Evolutionary conservation across 331 rosid genomes (phyloP).

Genomic region (Spiraea crenata): DNA sequence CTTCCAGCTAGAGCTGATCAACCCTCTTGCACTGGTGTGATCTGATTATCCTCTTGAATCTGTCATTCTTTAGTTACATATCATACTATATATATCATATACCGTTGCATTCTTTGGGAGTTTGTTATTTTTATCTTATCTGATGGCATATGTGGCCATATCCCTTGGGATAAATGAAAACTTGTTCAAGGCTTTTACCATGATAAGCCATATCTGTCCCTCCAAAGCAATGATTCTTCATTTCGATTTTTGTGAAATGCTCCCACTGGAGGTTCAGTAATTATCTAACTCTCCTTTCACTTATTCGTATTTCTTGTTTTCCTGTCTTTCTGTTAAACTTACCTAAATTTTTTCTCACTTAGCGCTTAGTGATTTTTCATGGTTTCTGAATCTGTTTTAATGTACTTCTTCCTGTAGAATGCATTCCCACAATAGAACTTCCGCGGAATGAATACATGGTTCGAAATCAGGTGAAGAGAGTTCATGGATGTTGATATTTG

Average conservation of each 20-base stretch:
- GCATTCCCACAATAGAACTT: slow-evolving; percentile 56
- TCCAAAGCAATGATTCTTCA: background rate
- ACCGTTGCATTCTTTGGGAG: background rate
- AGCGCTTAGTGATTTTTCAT: slow-evolving; percentile 7
- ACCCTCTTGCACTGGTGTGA: slow-evolving; percentile 77
- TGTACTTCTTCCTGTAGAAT: slow-evolving; percentile 47
- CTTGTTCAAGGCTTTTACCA: background rate
- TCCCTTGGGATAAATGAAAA: background rate
- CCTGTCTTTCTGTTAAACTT: background rate
- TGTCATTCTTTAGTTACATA: background rate
- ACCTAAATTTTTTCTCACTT: slow-evolving; percentile 2
- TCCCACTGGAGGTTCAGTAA: background rate
- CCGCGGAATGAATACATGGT: slow-evolving; percentile 48
- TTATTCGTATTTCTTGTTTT: background rate
- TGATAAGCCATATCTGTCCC: background rate
- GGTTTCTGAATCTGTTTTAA: slow-evolving; percentile 1
- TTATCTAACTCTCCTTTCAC: background rate
- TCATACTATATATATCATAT: background rate
- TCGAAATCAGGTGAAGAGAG: slow-evolving; percentile 50
- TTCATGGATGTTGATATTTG: slow-evolving; percentile 21
- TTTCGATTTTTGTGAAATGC: background rate
- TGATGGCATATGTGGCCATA: background rate
- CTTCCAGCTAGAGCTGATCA: slow-evolving; percentile 88
- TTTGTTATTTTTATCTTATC: background rate
- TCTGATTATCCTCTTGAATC: slow-evolving; percentile 1